Evolutionary conservation across 805 yeast genomes (phyloP).

Genomic region (Pichia paraexigua): DNA sequence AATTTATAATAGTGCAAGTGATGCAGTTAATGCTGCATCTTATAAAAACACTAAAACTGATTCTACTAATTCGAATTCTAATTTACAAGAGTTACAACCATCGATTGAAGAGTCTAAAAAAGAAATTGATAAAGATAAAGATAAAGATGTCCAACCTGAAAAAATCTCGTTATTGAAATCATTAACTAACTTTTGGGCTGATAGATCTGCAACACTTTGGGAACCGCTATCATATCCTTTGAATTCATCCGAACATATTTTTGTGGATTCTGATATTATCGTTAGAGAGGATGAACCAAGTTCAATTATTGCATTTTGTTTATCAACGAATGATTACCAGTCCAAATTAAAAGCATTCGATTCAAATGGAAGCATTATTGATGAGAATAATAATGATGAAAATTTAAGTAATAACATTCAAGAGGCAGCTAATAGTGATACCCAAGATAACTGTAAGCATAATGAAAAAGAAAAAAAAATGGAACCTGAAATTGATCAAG

Average conservation of each 20-base stretch:
- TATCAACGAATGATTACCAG: constrained; percentile 76
- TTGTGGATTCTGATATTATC: constrained; percentile 87
- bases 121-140: constrained; percentile 6
- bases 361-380: background rate
- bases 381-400: background rate
- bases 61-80: background rate
- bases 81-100: background rate
- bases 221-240: constrained; percentile 84
- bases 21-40: constrained; percentile 47
- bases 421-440: background rate
- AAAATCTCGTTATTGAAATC: constrained; percentile 73
- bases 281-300: constrained; percentile 96
- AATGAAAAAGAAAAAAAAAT: background rate
- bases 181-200: constrained; percentile 92
- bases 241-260: constrained; percentile 74
- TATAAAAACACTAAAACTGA: background rate
- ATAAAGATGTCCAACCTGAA: constrained; percentile 41
- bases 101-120: background rate
- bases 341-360: constrained; percentile 23
- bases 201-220: constrained; percentile 92
- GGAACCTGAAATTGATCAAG: background rate
- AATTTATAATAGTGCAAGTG: constrained; percentile 78
- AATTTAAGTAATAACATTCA: background rate
- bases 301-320: constrained; percentile 86
- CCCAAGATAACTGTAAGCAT: background rate